Conservation (phyloP, 257 asterid species). For the Salvia splendens region DNA sequence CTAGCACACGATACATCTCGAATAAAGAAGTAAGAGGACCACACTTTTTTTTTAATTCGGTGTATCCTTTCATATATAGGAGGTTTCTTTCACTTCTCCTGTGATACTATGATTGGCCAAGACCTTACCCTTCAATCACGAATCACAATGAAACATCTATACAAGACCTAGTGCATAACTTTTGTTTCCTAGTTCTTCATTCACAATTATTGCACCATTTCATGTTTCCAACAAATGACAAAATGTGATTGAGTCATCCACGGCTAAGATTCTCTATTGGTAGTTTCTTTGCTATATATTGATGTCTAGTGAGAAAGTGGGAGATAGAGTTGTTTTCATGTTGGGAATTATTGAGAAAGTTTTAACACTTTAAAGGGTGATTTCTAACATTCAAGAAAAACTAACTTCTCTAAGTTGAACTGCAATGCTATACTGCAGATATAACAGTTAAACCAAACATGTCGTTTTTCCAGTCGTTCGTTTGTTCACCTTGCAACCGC, state of each 20-base stretch:
- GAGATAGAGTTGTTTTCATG: neutral
- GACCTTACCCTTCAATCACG: conserved; percentile 13
- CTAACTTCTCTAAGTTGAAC: conserved; percentile 1
- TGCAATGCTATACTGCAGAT: neutral
- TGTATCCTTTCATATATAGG: too few species aligned
- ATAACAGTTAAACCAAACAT: conserved; percentile 24
- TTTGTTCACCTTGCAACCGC: conserved; percentile 31
- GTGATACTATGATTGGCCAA: neutral
- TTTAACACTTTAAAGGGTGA: neutral
- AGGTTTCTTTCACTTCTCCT: too few species aligned
- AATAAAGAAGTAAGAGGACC: too few species aligned
- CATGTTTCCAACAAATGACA: conserved; percentile 17
- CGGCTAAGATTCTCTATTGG: conserved; percentile 28
- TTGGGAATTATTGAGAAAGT: conserved; percentile 16
- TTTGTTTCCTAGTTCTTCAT: conserved; percentile 30
- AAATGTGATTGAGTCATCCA: conserved; percentile 28
- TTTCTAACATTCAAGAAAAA: neutral
- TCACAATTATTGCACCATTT: conserved; percentile 21
- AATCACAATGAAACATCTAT: conserved; percentile 29
- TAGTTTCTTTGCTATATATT: conserved; percentile 7
- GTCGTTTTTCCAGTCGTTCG: conserved; percentile 45
- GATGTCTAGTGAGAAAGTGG: neutral
- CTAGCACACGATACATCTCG: too few species aligned
- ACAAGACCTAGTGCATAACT: neutral
- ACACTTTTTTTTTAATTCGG: too few species aligned